Evolutionary conservation across 176 grass and related monocot genomes (phyloP).

Genomic region (Rhynchospora pubera): DNA sequence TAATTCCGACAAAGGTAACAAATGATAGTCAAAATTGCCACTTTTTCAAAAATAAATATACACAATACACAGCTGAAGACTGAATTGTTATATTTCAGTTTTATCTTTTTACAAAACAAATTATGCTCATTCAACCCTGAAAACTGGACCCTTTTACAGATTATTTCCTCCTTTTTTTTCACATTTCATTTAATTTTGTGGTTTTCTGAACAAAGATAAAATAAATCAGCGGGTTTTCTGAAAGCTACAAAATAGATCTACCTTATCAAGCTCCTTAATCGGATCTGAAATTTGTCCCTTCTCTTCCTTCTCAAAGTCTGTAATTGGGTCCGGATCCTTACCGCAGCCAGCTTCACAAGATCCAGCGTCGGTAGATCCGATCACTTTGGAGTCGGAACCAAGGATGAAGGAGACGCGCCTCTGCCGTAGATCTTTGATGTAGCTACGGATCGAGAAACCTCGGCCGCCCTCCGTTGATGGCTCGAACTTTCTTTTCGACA

Average conservation of each 20-base stretch:
- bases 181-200: neutral
- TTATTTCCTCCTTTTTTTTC: neutral
- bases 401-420: constrained; percentile 45
- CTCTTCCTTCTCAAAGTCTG: neutral
- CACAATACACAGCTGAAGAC: neutral
- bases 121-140: neutral
- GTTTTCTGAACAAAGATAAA: neutral
- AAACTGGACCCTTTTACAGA: neutral
- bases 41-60: neutral
- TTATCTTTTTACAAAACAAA: neutral
- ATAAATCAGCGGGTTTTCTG: neutral
- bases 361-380: too few relatives aligned
- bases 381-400: constrained; percentile 22
- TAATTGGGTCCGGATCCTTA: neutral
- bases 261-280: neutral
- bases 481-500: constrained; percentile 21
- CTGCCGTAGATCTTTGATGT: constrained; percentile 58
- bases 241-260: neutral
- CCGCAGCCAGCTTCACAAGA: neutral
- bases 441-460: constrained; percentile 9
- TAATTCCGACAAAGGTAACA: neutral
- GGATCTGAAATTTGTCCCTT: neutral
- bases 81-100: neutral
- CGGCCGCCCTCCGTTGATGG: neutral
- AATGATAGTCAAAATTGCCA: neutral